Base-by-base conservation (phyloP, 2,329 filamentous ascomycete genomes). In the Fusarium anguioides region DNA sequence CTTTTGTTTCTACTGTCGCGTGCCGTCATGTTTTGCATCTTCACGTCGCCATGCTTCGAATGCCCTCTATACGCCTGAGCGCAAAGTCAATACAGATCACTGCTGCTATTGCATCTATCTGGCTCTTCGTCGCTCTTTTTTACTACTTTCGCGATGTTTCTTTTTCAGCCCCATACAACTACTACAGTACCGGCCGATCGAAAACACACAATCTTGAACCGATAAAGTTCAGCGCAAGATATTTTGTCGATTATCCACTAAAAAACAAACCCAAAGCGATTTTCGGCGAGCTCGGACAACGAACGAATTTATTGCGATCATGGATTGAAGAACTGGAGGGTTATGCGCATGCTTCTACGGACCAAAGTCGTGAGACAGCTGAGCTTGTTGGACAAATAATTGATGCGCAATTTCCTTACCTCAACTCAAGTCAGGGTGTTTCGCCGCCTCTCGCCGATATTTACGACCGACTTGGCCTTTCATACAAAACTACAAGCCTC, bases 251-350 rank as follows among this genome's bases (percentile, higher is more conserved):
- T 17, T 74, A 72, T 14, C 75, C 75, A 1, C 64, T 78, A n/a
- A 44, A 46, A 0, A 55, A 70, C n/a, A 70, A 76, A 0, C 77
- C 75, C 44, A 76, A 73, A 12, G 66, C 72, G 6, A 61, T 73
- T 4, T 79, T 78, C 50, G 76, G 76, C 35, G 70, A 78, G 40
- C 33, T 76, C 10, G 77, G 77, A 29, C 71, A 76, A 29, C 75
- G 77, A 0, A 72, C 61, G 18, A 48, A 60, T n/a, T 18, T 64
- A 2, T 46, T 59, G 6, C 39, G 65, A 24, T 60, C 53, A 5
- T 72, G 70, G 70, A 60, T 71, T 21, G 57, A 61, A 1, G 51
- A 72, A 53, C 37, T 69, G 29, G 57, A 54, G 31, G 37, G 29
- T 3, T 31, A 50, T 44, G 40, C 3, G 2, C 23, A 18, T 3